A percentile compares a stretch with the other conserved stretches of the same genome.
Evolutionary conservation across 1,139 yeast genomes (phyloP).

Genomic region (Kodamaea suecica): DNA sequence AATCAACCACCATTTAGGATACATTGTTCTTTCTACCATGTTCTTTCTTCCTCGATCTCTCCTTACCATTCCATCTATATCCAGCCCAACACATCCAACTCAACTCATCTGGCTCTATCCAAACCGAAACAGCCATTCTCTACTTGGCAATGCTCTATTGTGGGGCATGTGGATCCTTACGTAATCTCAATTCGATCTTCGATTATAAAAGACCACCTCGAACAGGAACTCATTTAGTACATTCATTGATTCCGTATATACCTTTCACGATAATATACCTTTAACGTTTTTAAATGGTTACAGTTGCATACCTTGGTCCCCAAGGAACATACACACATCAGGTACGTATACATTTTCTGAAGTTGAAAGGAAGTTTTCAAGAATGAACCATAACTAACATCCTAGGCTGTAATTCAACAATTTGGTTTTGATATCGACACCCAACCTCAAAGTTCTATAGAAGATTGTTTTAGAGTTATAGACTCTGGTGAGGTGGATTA

Average conservation of each 20-base stretch:
- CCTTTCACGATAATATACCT: too few species aligned
- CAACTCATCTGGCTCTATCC: not conserved
- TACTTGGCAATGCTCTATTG: too few species aligned
- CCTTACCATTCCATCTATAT: too few species aligned
- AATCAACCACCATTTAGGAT: too few species aligned
- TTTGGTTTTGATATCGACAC: constrained; percentile 39
- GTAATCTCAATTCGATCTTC: too few species aligned
- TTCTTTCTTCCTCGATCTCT: too few species aligned
- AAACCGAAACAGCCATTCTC: not conserved
- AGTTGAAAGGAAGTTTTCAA: constrained; percentile 1
- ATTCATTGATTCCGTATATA: too few species aligned
- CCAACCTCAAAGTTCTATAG: constrained; percentile 49
- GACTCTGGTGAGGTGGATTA: constrained; percentile 50
- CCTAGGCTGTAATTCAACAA: constrained; percentile 78
- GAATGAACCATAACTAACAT: constrained; percentile 11
- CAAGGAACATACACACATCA: constrained; percentile 89
- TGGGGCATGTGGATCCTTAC: too few species aligned
- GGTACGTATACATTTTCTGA: constrained; percentile 36
- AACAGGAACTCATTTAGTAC: too few species aligned
- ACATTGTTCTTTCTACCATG: too few species aligned
- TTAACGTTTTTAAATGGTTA: constrained; percentile 14
- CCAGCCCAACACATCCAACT: too few species aligned
- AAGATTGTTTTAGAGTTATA: constrained; percentile 61
- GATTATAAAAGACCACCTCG: too few species aligned
- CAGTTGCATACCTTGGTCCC: constrained; percentile 81